Percentiles rank a stretch among this genome's conserved stretches.
These are phyloP conservation scores for Boletus vermiculosoides DNA, from an alignment of 768 basidiomycete species.

Conservation along the genomic window DNA sequence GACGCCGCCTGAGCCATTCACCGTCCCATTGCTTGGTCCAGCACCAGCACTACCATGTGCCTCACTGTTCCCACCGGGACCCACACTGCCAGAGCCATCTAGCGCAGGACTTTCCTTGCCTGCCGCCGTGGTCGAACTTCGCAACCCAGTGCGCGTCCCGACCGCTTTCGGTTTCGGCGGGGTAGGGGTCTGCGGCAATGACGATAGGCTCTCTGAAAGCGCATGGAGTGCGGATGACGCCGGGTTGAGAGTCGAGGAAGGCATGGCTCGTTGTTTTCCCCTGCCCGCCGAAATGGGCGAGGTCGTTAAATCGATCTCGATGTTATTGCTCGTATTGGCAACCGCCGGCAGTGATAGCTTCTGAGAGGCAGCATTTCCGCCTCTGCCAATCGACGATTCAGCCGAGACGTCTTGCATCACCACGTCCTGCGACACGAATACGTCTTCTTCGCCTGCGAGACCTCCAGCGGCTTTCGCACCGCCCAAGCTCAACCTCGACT, in stretches of 20 bases:
- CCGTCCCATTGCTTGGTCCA: constrained; percentile 17
- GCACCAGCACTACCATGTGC: constrained; percentile 20
- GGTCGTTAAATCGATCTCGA: constrained; percentile 13
- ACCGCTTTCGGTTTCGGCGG: constrained; percentile 31
- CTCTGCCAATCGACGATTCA: constrained; percentile 10
- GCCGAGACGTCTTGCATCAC: constrained; percentile 1
- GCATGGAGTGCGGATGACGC: constrained; percentile 49
- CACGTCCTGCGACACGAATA: constrained; percentile 11
- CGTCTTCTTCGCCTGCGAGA: constrained; percentile 1
- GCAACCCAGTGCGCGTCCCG: constrained; percentile 51
- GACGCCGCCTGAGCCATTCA: constrained; percentile 26
- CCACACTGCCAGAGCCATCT: constrained; percentile 36
- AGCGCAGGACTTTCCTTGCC: constrained; percentile 27
- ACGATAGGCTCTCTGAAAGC: constrained; percentile 61
- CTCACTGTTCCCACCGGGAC: constrained; percentile 20
- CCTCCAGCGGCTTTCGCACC: background rate
- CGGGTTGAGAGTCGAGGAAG: constrained; percentile 24
- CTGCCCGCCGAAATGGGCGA: constrained; percentile 20
- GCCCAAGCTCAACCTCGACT: background rate
- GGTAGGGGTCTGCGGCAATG: constrained; percentile 42
- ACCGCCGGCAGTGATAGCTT: constrained; percentile 6
- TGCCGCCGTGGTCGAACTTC: constrained; percentile 38
- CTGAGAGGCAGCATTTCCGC: constrained; percentile 8
- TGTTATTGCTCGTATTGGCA: constrained; percentile 6
- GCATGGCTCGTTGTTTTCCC: constrained; percentile 19